Evolutionary conservation across 148 eudicot genomes (phyloP).

Genomic region (Dianthus caryophyllus): DNA sequence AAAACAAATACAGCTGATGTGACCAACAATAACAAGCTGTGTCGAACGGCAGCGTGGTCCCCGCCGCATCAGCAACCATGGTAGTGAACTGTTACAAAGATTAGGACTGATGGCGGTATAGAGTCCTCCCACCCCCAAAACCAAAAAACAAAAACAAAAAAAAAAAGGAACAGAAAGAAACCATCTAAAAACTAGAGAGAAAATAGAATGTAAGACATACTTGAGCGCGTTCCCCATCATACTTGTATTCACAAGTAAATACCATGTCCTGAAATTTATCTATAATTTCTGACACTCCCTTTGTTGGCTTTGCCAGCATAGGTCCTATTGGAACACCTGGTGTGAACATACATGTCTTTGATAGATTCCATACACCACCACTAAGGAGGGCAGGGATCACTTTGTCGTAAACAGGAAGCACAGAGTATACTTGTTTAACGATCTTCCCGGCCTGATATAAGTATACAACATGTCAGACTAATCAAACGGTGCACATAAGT

Average conservation of each 20-base stretch:
- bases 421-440: constrained; percentile 89
- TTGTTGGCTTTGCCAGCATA: constrained; percentile 93
- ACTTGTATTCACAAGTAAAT: constrained; percentile 91
- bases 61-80: background rate
- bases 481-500: constrained; percentile 14
- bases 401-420: constrained; percentile 81
- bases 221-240: constrained; percentile 99
- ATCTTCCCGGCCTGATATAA: constrained; percentile 70
- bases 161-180: no score
- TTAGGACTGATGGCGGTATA: background rate
- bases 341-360: constrained; percentile 65
- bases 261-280: constrained; percentile 92
- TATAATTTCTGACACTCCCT: constrained; percentile 86
- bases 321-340: constrained; percentile 95
- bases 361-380: constrained; percentile 75
- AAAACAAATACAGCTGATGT: no score
- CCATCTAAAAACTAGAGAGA: background rate
- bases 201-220: constrained; percentile 28
- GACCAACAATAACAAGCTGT: background rate
- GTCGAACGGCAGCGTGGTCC: background rate
- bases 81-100: background rate
- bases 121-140: background rate
- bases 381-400: constrained; percentile 70
- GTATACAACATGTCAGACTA: constrained; percentile 12
- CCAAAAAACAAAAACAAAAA: constrained; percentile 2